These are phyloP conservation scores for Penicillium salamii DNA, from an alignment of 495 filamentous ascomycete species.

Conservation along the genomic window DNA sequence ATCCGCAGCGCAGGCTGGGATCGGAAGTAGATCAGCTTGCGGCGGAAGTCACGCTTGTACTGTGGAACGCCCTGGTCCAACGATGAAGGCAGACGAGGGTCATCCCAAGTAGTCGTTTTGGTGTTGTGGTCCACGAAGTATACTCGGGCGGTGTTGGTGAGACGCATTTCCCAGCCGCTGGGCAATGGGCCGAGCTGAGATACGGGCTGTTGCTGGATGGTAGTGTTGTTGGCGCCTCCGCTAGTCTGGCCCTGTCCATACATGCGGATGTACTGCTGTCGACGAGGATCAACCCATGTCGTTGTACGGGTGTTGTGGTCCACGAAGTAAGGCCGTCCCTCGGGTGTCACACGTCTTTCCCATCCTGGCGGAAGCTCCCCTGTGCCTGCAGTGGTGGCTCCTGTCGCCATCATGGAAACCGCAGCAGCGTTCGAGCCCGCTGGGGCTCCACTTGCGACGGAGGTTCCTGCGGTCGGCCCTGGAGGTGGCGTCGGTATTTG, in stretches of 20 bases:
- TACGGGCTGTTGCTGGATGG: slow-evolving; percentile 95
- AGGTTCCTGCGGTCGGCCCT: slow-evolving; percentile 20
- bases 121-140: slow-evolving; percentile 99
- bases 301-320: slow-evolving; percentile 98
- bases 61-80: slow-evolving; percentile 98
- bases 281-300: slow-evolving; percentile 98
- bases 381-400: slow-evolving; percentile 89
- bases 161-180: slow-evolving; percentile 98
- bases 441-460: slow-evolving; percentile 29
- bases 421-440: slow-evolving; percentile 48
- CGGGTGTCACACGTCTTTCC: slow-evolving; percentile 94
- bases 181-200: slow-evolving; percentile 96
- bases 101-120: slow-evolving; percentile 99
- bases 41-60: slow-evolving; percentile 97
- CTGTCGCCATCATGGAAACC: slow-evolving; percentile 88
- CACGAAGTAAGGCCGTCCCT: slow-evolving; percentile 96
- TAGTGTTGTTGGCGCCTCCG: slow-evolving; percentile 66
- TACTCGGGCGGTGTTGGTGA: slow-evolving; percentile 95
- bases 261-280: slow-evolving; percentile 98
- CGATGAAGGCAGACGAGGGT: slow-evolving; percentile 90
- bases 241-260: slow-evolving; percentile 68
- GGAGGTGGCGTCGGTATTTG: slow-evolving; percentile 48
- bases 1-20: slow-evolving; percentile 96
- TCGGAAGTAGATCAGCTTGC: slow-evolving; percentile 98
- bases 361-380: slow-evolving; percentile 94